phyloP scores from a whole-genome alignment of 345 rosid species.

The Hibiscus mutabilis region DNA sequence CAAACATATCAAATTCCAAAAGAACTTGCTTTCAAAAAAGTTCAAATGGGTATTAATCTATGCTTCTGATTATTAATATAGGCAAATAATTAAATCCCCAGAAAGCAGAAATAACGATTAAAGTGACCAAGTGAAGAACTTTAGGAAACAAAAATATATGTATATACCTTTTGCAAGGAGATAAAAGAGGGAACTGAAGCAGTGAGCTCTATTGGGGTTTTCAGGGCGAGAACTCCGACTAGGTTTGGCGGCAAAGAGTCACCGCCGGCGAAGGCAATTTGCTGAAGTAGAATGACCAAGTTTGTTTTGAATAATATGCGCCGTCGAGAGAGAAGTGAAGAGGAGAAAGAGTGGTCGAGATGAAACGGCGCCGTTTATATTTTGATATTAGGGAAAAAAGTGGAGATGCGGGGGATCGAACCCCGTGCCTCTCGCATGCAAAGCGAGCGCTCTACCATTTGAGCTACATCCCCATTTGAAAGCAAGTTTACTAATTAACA shows the following conservation, averaged over 20 bases:
- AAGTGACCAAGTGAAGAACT: background rate
- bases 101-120: background rate
- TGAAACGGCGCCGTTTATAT: background rate
- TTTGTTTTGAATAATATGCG: background rate
- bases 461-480: conserved; percentile 71
- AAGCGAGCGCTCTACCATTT: conserved; percentile 92
- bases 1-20: background rate
- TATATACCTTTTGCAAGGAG: conserved; percentile 3
- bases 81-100: background rate
- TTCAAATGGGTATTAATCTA: background rate
- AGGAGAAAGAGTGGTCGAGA: background rate
- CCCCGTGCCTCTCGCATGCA: conserved; percentile 91
- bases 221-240: background rate
- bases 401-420: conserved; percentile 93
- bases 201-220: conserved; percentile 17
- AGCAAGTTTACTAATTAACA: no score
- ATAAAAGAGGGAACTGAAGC: background rate
- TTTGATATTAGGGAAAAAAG: no score
- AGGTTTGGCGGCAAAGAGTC: background rate
- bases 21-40: background rate
- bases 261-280: background rate
- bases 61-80: background rate
- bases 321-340: background rate
- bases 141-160: background rate
- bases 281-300: background rate